Evolutionary conservation across 805 yeast species (phyloP).

Genomic region (Candida insectorum): DNA sequence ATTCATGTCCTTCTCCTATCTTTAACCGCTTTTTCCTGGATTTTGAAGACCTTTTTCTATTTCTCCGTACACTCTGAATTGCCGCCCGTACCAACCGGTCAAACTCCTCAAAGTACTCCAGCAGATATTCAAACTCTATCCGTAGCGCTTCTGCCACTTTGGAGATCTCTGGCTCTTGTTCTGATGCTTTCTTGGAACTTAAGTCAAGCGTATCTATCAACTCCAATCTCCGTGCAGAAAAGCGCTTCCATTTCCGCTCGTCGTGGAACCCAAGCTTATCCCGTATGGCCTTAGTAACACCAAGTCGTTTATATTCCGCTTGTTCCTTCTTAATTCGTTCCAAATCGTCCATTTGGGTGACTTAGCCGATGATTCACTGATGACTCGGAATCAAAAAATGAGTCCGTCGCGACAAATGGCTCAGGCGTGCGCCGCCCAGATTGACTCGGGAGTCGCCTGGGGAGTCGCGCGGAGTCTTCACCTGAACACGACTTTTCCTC

Average conservation of each 20-base stretch:
- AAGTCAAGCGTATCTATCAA: slow-evolving; percentile 73
- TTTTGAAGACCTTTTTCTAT: slow-evolving; percentile 63
- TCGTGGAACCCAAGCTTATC: slow-evolving; percentile 70
- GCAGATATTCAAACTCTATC: slow-evolving; percentile 71
- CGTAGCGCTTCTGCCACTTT: slow-evolving; percentile 76
- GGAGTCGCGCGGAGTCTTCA: too few relatives aligned
- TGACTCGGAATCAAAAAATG: slow-evolving; percentile 5
- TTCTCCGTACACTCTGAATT: slow-evolving; percentile 87
- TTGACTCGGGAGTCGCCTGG: slow-evolving; percentile 1
- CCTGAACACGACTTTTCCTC: too few relatives aligned
- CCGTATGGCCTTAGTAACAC: slow-evolving; percentile 58
- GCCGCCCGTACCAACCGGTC: slow-evolving; percentile 91
- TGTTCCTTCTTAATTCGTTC: slow-evolving; percentile 3
- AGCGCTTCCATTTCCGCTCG: slow-evolving; percentile 82
- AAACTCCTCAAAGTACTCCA: slow-evolving; percentile 62
- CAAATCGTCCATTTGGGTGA: background rate
- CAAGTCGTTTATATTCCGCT: slow-evolving; percentile 33
- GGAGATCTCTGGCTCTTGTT: slow-evolving; percentile 80
- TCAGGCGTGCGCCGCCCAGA: slow-evolving; percentile 2
- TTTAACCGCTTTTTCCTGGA: slow-evolving; percentile 7
- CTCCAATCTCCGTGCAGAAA: slow-evolving; percentile 86
- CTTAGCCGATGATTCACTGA: background rate
- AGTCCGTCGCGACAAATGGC: background rate
- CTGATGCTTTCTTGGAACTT: slow-evolving; percentile 77
- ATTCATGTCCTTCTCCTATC: background rate